phyloP scores from a whole-genome alignment of 2,329 filamentous ascomycete species.

The Colletotrichum lini region DNA sequence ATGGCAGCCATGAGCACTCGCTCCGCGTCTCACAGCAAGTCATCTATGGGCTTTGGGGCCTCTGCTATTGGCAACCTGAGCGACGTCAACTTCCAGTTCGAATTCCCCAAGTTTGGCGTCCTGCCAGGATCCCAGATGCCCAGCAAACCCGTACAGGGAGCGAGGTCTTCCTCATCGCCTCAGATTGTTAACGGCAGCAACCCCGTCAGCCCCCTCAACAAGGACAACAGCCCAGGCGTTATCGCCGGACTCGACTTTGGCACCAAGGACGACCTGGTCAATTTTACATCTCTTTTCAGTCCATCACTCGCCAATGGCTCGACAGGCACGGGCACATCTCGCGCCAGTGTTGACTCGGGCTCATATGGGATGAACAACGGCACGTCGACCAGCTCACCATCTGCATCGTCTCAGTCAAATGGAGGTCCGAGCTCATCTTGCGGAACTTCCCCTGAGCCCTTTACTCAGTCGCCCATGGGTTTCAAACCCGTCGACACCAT shows the following conservation, averaged over 20 bases:
- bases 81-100: constrained; percentile 91
- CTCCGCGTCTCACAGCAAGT: constrained; percentile 47
- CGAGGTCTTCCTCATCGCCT: constrained; percentile 37
- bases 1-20: constrained; percentile 70
- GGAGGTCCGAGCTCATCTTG: constrained; percentile 75
- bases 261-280: constrained; percentile 66
- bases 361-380: constrained; percentile 62
- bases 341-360: constrained; percentile 65
- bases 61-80: constrained; percentile 71
- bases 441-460: constrained; percentile 84
- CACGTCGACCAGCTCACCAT: constrained; percentile 75
- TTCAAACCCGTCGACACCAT: constrained; percentile 75
- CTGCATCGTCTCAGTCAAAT: constrained; percentile 73
- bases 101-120: constrained; percentile 93
- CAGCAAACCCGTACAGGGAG: constrained; percentile 44
- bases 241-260: constrained; percentile 46
- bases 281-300: constrained; percentile 72
- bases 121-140: constrained; percentile 66
- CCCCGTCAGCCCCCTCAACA: constrained; percentile 54
- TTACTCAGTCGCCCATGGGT: constrained; percentile 78
- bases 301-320: constrained; percentile 63
- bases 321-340: constrained; percentile 57
- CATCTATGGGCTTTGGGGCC: constrained; percentile 63
- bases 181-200: constrained; percentile 46
- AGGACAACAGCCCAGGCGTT: constrained; percentile 51